Evolutionary conservation across 106 monocot genomes (phyloP).

Genomic region (Dendrobium chrysotoxum): DNA sequence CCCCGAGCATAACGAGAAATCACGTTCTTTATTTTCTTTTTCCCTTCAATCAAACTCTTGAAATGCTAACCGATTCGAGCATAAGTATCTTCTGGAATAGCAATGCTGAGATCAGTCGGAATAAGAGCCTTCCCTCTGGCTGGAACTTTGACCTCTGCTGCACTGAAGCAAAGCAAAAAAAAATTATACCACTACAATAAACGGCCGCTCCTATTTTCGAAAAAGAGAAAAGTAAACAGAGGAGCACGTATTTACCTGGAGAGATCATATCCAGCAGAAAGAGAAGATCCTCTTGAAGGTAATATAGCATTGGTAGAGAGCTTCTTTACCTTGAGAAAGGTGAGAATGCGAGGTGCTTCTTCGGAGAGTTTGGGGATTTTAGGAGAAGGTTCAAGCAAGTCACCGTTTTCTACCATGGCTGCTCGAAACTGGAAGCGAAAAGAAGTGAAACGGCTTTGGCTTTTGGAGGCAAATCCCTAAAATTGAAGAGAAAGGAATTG

Average conservation of each 20-base stretch:
- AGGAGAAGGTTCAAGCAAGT: slow-evolving; percentile 20
- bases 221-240: not conserved
- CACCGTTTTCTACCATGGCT: slow-evolving; percentile 4
- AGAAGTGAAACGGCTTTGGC: not conserved
- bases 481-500: too few relatives aligned
- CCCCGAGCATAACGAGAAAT: too few relatives aligned
- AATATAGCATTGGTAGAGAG: slow-evolving; percentile 58
- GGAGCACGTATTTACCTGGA: slow-evolving; percentile 31
- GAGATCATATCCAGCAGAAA: slow-evolving; percentile 83
- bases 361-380: slow-evolving; percentile 36
- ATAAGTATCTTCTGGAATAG: slow-evolving; percentile 68
- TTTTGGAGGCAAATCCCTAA: not conserved
- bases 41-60: too few relatives aligned
- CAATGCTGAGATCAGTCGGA: slow-evolving; percentile 84
- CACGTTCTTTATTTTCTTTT: too few relatives aligned
- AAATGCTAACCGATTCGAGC: slow-evolving; percentile 56
- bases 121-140: slow-evolving; percentile 72
- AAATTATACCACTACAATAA: not conserved
- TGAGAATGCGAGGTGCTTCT: not conserved
- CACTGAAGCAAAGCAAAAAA: slow-evolving; percentile 21
- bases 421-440: not conserved
- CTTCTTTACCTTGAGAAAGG: slow-evolving; percentile 51
- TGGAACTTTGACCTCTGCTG: slow-evolving; percentile 44
- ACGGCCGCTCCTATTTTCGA: too few relatives aligned
- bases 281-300: slow-evolving; percentile 48